Conservation (phyloP, 2,329 filamentous ascomycete species). For the Clonostachys solani region DNA sequence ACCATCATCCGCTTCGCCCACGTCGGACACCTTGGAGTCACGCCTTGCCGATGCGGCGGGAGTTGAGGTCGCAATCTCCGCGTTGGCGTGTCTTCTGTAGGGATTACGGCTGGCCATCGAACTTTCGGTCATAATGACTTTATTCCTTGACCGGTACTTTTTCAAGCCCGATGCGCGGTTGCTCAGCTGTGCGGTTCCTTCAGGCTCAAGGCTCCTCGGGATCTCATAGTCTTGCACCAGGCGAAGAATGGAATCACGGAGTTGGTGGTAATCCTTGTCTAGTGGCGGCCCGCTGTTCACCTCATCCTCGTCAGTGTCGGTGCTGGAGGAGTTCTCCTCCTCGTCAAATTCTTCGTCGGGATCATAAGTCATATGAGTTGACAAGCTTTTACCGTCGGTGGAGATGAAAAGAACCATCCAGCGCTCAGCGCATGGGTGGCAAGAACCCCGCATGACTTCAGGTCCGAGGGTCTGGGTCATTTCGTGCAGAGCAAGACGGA, state of each 20-base stretch:
- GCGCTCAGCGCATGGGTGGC: constrained; percentile 75
- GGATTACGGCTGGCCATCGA: constrained; percentile 55
- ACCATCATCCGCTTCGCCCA: neutral
- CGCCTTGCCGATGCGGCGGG: constrained; percentile 4
- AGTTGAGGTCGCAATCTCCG: constrained; percentile 6
- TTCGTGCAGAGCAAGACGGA: constrained; percentile 66
- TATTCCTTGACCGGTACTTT: constrained; percentile 57
- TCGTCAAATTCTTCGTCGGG: constrained; percentile 63
- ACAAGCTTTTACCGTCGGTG: constrained; percentile 64
- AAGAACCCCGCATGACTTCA: constrained; percentile 61
- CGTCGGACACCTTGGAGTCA: constrained; percentile 2
- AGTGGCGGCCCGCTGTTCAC: constrained; percentile 57
- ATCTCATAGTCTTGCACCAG: constrained; percentile 81
- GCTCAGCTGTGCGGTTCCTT: constrained; percentile 61
- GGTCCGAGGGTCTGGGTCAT: constrained; percentile 62
- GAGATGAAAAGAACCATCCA: constrained; percentile 83
- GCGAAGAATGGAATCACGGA: constrained; percentile 76
- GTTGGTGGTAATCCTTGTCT: constrained; percentile 74
- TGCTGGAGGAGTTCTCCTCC: constrained; percentile 58
- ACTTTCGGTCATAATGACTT: constrained; percentile 44
- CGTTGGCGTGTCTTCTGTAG: constrained; percentile 35
- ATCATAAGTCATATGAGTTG: constrained; percentile 69
- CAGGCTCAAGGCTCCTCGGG: constrained; percentile 59
- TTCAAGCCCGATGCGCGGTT: constrained; percentile 62
- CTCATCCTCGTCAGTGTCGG: constrained; percentile 58